These are phyloP conservation scores for Oidiodendron maius DNA, from an alignment of 495 filamentous ascomycete species.

Conservation along the genomic window DNA sequence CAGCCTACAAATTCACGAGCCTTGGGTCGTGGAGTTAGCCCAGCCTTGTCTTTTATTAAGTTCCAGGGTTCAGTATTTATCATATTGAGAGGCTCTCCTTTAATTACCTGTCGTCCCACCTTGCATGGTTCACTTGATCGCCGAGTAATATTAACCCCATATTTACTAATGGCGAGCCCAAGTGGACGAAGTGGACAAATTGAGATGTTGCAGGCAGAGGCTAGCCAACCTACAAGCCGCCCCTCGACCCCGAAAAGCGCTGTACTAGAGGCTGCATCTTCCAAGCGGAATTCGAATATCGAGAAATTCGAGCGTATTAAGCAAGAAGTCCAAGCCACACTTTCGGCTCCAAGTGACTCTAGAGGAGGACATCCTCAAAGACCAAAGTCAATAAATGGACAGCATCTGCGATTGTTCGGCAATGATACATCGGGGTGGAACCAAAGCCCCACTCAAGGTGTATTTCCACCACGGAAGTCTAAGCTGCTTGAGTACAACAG, in stretches of 20 bases:
- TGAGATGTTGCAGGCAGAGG: not conserved
- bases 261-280: not conserved
- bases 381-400: slow-evolving; percentile 6
- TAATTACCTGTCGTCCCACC: not conserved
- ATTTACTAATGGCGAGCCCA: not conserved
- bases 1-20: not conserved
- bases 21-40: not conserved
- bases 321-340: not conserved
- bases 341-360: not conserved
- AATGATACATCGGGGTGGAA: not conserved
- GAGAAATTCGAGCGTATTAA: not conserved
- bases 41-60: not conserved
- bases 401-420: not conserved
- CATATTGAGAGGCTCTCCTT: not conserved
- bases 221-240: not conserved
- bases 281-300: not conserved
- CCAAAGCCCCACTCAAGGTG: slow-evolving; percentile 1
- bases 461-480: slow-evolving; percentile 1
- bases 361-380: slow-evolving; percentile 1
- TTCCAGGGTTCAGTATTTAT: not conserved
- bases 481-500: slow-evolving; percentile 2
- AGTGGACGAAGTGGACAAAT: slow-evolving; percentile 3
- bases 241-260: not conserved
- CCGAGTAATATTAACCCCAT: not conserved
- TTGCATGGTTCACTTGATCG: not conserved